Evolutionary conservation across 495 filamentous ascomycete species (phyloP).

Genomic region (Penicillium bialowiezense): DNA sequence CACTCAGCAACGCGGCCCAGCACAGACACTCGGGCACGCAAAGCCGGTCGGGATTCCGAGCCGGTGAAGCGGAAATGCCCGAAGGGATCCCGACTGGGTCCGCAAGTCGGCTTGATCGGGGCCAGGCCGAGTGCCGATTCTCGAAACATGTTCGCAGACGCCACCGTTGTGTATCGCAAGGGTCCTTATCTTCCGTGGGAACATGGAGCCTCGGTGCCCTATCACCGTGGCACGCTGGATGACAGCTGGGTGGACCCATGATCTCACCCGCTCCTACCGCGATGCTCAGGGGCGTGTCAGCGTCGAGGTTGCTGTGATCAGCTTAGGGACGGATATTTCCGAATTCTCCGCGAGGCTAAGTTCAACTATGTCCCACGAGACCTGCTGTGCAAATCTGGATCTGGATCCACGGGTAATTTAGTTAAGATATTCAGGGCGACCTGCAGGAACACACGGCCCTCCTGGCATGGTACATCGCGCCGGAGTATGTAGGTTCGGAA

Average conservation of each 20-base stretch:
- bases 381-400: not conserved
- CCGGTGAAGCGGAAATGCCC: slow-evolving; percentile 24
- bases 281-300: not conserved
- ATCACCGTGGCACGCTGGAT: slow-evolving; percentile 8
- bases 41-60: slow-evolving; percentile 26
- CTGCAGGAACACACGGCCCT: not conserved
- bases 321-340: slow-evolving; percentile 14
- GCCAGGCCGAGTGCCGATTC: not conserved
- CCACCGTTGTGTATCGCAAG: not conserved
- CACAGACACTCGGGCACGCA: slow-evolving; percentile 19
- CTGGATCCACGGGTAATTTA: not conserved
- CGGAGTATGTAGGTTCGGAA: not conserved
- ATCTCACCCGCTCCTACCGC: slow-evolving; percentile 13
- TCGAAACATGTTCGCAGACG: not conserved
- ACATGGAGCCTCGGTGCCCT: slow-evolving; percentile 8
- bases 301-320: too few relatives aligned
- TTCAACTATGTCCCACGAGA: not conserved
- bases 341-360: not conserved
- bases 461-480: not conserved
- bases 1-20: slow-evolving; percentile 8
- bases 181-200: slow-evolving; percentile 4
- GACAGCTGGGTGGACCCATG: not conserved
- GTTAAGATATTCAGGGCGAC: not conserved
- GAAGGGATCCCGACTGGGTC: slow-evolving; percentile 19
- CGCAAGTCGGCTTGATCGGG: slow-evolving; percentile 7